A percentile compares a stretch with the other conserved stretches of the same genome.
phyloP scores from a whole-genome alignment of 768 basidiomycete genomes.

The Hypsizygus marmoreus region DNA sequence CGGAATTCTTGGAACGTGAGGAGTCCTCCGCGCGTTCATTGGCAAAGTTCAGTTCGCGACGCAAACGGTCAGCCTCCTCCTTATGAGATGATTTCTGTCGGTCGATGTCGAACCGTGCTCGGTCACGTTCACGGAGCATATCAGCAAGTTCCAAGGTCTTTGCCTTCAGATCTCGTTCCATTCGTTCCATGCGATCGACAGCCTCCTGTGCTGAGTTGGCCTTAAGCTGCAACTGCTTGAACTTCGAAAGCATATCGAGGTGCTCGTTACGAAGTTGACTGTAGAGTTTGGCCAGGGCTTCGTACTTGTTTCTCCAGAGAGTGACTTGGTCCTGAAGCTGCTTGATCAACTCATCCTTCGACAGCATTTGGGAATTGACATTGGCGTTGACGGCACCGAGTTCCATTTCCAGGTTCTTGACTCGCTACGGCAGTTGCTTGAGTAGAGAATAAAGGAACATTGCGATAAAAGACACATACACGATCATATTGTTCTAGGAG shows the following conservation, averaged over 20 bases:
- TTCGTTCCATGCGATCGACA: conserved; percentile 96
- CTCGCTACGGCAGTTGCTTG: conserved; percentile 57
- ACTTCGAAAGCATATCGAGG: conserved; percentile 94
- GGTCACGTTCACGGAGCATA: conserved; percentile 97
- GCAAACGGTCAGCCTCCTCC: conserved; percentile 90
- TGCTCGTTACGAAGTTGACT: conserved; percentile 97
- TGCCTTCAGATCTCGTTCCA: conserved; percentile 97
- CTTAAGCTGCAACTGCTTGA: conserved; percentile 96
- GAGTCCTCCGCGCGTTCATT: conserved; percentile 98
- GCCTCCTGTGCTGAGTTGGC: conserved; percentile 98
- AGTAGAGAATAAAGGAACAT: no score
- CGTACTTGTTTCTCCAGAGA: conserved; percentile 98
- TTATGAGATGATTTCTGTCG: conserved; percentile 92
- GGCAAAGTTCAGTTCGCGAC: conserved; percentile 90
- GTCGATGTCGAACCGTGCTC: conserved; percentile 94
- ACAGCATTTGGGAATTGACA: conserved; percentile 79
- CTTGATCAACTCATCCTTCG: conserved; percentile 94
- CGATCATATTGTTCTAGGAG: conserved; percentile 97
- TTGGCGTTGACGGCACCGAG: conserved; percentile 73
- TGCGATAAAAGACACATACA: no score
- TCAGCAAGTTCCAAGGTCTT: conserved; percentile 98
- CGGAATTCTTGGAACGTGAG: conserved; percentile 86
- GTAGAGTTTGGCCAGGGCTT: conserved; percentile 96
- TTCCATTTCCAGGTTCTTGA: conserved; percentile 94
- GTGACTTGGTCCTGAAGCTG: conserved; percentile 96